Conservation (phyloP, 192 early-diverging fungal genomes). For the Phycomyces blakesleeanus region DNA sequence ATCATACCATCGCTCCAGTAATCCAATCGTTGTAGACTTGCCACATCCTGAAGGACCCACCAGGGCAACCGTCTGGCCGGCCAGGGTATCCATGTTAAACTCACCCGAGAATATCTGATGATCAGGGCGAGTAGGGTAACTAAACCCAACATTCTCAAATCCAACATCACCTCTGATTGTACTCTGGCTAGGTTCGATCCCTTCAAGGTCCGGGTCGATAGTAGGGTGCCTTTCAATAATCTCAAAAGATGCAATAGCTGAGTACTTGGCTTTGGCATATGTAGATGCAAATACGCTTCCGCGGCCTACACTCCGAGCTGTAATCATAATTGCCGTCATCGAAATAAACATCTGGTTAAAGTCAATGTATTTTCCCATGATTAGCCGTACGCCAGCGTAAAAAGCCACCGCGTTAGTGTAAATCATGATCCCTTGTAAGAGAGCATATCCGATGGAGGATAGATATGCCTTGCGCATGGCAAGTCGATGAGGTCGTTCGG, state of each 20-base stretch:
- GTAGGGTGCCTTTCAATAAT: constrained; percentile 63
- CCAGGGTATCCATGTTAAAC: constrained; percentile 38
- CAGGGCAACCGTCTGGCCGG: constrained; percentile 77
- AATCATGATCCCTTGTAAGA: constrained; percentile 68
- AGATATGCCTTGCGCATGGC: constrained; percentile 61
- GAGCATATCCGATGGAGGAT: constrained; percentile 68
- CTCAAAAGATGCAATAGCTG: constrained; percentile 68
- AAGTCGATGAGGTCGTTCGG: constrained; percentile 65
- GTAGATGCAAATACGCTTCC: constrained; percentile 68
- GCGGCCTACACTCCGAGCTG: constrained; percentile 59
- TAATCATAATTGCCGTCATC: constrained; percentile 76
- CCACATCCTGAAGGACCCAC: constrained; percentile 85
- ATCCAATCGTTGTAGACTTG: constrained; percentile 62
- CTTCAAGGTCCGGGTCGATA: constrained; percentile 57
- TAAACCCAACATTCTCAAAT: constrained; percentile 55
- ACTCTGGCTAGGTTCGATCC: constrained; percentile 30
- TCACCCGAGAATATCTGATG: constrained; percentile 57
- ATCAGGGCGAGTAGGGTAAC: constrained; percentile 64
- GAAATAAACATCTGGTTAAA: constrained; percentile 58
- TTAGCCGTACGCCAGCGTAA: constrained; percentile 67
- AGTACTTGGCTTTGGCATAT: constrained; percentile 73
- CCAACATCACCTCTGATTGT: constrained; percentile 42
- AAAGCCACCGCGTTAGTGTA: constrained; percentile 73
- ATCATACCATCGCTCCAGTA: constrained; percentile 83
- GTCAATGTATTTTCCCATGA: constrained; percentile 44